Evolutionary conservation across 2,329 filamentous ascomycete genomes (phyloP).

Genomic region (Exophiala mesophila): DNA sequence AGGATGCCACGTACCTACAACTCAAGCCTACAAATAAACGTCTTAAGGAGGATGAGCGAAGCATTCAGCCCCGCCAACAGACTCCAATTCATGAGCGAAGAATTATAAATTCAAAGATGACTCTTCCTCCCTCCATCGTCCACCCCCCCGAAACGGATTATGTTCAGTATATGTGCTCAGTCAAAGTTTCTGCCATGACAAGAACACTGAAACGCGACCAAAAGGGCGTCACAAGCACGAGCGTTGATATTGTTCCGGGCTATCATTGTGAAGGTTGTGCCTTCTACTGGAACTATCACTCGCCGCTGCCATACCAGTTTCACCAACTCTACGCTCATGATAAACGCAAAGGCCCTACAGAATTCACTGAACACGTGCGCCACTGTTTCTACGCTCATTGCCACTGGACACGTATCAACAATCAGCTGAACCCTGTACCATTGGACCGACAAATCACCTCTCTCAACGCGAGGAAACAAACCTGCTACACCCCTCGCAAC

Average conservation of each 20-base stretch:
- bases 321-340: slow-evolving; percentile 12
- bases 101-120: neutral
- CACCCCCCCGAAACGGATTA: slow-evolving; percentile 11
- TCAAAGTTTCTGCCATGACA: slow-evolving; percentile 4
- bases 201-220: neutral
- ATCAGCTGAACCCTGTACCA: neutral
- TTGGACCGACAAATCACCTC: neutral
- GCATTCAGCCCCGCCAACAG: slow-evolving; percentile 4
- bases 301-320: slow-evolving; percentile 12
- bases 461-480: neutral
- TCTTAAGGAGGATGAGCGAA: slow-evolving; percentile 3
- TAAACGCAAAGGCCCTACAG: slow-evolving; percentile 1
- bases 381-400: slow-evolving; percentile 13
- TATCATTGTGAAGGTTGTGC: slow-evolving; percentile 14
- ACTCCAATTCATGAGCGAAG: slow-evolving; percentile 11
- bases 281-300: slow-evolving; percentile 18
- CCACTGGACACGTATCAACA: slow-evolving; percentile 10
- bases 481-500: neutral
- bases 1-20: neutral
- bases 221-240: slow-evolving; percentile 3
- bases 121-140: slow-evolving; percentile 5
- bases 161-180: slow-evolving; percentile 12
- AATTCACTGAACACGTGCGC: slow-evolving; percentile 7
- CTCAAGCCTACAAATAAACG: neutral
- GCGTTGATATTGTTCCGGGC: neutral